Evolutionary conservation across 129 eudicot species (phyloP).

Genomic region (Flaveria linearis): DNA sequence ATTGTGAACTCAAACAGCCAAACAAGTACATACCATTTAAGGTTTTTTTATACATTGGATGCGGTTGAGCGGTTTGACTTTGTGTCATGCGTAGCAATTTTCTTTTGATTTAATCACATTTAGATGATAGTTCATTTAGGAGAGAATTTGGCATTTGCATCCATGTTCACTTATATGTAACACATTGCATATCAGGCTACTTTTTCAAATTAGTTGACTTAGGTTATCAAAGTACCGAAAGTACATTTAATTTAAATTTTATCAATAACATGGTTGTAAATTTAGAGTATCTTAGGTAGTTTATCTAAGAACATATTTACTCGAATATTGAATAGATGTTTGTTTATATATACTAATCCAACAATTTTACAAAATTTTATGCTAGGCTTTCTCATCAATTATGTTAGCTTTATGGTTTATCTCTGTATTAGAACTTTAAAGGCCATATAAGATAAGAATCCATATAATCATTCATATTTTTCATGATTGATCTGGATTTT

Average conservation of each 20-base stretch:
- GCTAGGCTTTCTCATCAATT: neutral
- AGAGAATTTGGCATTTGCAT: neutral
- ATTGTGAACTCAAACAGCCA: slow-evolving; percentile 3
- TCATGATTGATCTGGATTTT: slow-evolving; percentile 39
- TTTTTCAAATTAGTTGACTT: slow-evolving; percentile 3
- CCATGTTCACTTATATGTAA: slow-evolving; percentile 2
- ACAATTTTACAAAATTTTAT: neutral
- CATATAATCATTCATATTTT: neutral
- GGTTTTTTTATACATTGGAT: neutral
- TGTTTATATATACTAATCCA: neutral
- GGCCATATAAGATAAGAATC: neutral
- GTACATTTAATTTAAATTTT: neutral
- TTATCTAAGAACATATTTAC: slow-evolving; percentile 1
- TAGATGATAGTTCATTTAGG: slow-evolving; percentile 25
- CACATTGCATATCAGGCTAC: slow-evolving; percentile 15
- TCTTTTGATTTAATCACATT: slow-evolving; percentile 4
- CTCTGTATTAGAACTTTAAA: neutral
- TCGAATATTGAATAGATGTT: neutral
- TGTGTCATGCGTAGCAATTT: neutral
- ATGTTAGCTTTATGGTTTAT: neutral
- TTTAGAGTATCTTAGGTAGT: slow-evolving; percentile 13
- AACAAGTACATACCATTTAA: neutral
- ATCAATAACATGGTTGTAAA: neutral
- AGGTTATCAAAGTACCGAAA: neutral
- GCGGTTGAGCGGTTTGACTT: slow-evolving; percentile 12